These are phyloP conservation scores for Debaryomyces tyrocola DNA, from an alignment of 805 yeast genomes.

Conservation along the genomic window DNA sequence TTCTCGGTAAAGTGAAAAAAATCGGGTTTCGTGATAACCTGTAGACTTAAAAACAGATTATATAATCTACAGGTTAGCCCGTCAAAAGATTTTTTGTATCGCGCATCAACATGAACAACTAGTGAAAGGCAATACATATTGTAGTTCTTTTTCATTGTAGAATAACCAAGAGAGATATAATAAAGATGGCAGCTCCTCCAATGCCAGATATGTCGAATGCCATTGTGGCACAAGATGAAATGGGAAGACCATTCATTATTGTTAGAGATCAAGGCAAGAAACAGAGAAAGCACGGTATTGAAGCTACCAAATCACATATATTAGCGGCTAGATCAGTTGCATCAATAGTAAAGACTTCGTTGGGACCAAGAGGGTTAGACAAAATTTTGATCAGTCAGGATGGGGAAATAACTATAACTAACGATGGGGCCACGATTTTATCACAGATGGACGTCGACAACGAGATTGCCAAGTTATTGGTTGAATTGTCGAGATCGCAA, in stretches of 20 bases:
- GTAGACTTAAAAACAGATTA: too few species aligned
- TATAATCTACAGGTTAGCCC: neutral
- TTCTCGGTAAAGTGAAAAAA: too few species aligned
- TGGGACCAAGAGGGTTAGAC: conserved; percentile 98
- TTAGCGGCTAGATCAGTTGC: conserved; percentile 95
- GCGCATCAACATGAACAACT: conserved; percentile 8
- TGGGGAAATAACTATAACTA: conserved; percentile 96
- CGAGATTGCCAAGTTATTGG: conserved; percentile 93
- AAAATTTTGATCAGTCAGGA: conserved; percentile 93
- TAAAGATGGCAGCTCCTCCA: conserved; percentile 8
- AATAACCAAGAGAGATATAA: conserved; percentile 3
- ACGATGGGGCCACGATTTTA: conserved; percentile 97
- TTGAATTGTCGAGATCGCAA: conserved; percentile 90
- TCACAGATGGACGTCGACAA: conserved; percentile 95
- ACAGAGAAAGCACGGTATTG: conserved; percentile 59
- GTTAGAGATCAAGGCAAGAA: conserved; percentile 82
- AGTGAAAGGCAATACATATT: conserved; percentile 9
- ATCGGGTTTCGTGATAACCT: too few species aligned
- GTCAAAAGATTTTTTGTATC: conserved; percentile 3
- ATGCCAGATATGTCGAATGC: conserved; percentile 97
- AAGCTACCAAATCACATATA: conserved; percentile 73
- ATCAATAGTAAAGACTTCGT: conserved; percentile 83
- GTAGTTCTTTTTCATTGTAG: neutral
- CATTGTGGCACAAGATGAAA: conserved; percentile 97
- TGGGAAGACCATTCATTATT: conserved; percentile 98